These are phyloP conservation scores for Entonaema liquescens DNA, from an alignment of 495 filamentous ascomycete species.

Conservation along the genomic window DNA sequence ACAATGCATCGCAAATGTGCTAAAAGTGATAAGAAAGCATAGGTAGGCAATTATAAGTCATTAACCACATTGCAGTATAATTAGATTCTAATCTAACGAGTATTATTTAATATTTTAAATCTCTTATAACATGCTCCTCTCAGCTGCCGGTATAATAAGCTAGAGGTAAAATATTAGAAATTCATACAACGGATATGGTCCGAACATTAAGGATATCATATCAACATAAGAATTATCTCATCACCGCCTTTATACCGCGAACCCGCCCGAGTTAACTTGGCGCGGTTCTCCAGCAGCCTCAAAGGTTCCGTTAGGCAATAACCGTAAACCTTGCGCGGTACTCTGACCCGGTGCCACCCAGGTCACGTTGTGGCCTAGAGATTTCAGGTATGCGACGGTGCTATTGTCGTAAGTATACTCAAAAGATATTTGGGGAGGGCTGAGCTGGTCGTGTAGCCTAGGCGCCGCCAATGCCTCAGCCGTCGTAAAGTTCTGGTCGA, in stretches of 20 bases:
- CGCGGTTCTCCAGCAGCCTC: slow-evolving; percentile 72
- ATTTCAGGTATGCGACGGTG: slow-evolving; percentile 70
- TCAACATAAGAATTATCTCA: not conserved
- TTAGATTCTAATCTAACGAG: not conserved
- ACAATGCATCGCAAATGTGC: no score
- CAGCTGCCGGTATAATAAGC: not conserved
- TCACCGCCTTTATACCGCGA: slow-evolving; percentile 59
- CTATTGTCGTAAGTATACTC: slow-evolving; percentile 75
- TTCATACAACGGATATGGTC: not conserved
- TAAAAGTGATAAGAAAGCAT: no score
- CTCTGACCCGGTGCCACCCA: slow-evolving; percentile 71
- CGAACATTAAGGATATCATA: not conserved
- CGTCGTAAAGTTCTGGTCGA: slow-evolving; percentile 69
- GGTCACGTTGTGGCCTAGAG: slow-evolving; percentile 75
- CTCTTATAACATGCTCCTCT: not conserved
- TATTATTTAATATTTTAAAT: not conserved
- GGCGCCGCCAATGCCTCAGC: slow-evolving; percentile 70
- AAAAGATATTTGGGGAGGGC: slow-evolving; percentile 72
- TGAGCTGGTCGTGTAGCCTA: slow-evolving; percentile 83
- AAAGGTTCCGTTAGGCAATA: slow-evolving; percentile 73
- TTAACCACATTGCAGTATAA: no score
- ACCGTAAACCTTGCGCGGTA: slow-evolving; percentile 75
- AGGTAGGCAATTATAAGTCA: no score
- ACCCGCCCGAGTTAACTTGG: slow-evolving; percentile 76
- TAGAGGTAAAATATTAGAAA: not conserved